A percentile compares a stretch with the other conserved stretches of the same genome.
phyloP scores from a whole-genome alignment of 768 basidiomycete genomes.

The Coprinopsis strossmayeri region DNA sequence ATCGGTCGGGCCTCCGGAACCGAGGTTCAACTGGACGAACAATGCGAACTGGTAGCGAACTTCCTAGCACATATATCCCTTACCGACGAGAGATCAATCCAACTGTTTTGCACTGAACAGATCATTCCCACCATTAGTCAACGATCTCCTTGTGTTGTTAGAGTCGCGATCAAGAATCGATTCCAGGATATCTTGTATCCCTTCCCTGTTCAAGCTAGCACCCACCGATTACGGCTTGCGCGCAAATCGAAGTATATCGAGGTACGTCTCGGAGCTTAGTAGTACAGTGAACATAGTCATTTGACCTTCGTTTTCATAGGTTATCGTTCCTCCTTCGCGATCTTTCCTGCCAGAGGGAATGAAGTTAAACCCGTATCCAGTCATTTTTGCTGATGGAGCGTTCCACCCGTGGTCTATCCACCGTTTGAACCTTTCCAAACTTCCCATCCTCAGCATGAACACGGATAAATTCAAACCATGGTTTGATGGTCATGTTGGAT shows the following conservation, averaged over 20 bases:
- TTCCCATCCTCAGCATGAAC: conserved; percentile 26
- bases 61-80: conserved; percentile 14
- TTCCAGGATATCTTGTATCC: conserved; percentile 9
- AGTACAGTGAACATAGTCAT: conserved; percentile 2
- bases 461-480: conserved; percentile 17
- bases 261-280: conserved; percentile 19
- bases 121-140: conserved; percentile 13
- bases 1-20: conserved; percentile 17
- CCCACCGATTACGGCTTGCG: conserved; percentile 34
- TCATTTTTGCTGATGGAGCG: conserved; percentile 10
- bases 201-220: conserved; percentile 10
- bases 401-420: conserved; percentile 30
- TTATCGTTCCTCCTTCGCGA: conserved; percentile 19
- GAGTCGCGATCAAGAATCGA: conserved; percentile 5
- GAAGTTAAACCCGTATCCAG: conserved; percentile 13
- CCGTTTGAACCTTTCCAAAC: conserved; percentile 26
- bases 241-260: conserved; percentile 49
- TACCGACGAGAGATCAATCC: conserved; percentile 11
- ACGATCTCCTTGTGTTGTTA: conserved; percentile 10
- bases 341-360: conserved; percentile 6
- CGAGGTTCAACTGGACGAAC: conserved; percentile 18
- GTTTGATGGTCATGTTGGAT: conserved; percentile 24
- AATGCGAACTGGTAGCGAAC: conserved; percentile 17
- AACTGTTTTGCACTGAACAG: conserved; percentile 10
- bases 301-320: conserved; percentile 14